phyloP scores from a whole-genome alignment of 192 early-diverging fungal species.

The Podila verticillata region DNA sequence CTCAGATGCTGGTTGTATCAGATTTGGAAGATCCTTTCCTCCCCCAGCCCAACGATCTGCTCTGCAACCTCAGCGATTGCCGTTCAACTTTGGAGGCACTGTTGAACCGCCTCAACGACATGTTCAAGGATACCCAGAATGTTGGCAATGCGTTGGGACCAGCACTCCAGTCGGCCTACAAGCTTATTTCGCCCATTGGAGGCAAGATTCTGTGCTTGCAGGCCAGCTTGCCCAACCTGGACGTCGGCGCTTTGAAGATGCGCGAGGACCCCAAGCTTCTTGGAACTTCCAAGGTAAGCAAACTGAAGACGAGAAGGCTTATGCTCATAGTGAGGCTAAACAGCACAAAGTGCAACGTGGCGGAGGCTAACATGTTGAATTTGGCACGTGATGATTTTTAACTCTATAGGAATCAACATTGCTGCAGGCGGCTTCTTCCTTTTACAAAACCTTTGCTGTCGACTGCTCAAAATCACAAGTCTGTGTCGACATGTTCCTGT shows the following conservation, averaged over 20 bases:
- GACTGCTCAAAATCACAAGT: conserved; percentile 92
- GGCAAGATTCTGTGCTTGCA: conserved; percentile 92
- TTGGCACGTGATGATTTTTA: no score
- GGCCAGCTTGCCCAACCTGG: conserved; percentile 82
- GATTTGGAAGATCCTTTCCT: conserved; percentile 92
- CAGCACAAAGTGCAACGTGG: no score
- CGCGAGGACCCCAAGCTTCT: conserved; percentile 89
- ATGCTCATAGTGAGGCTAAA: no score
- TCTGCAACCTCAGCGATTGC: conserved; percentile 90
- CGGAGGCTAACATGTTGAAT: no score
- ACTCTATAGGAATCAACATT: conserved; percentile 70
- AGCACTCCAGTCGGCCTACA: conserved; percentile 84
- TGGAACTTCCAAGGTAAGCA: conserved; percentile 80
- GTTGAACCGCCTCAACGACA: conserved; percentile 75
- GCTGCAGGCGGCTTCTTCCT: conserved; percentile 82
- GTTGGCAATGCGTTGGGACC: conserved; percentile 84
- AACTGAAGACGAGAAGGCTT: no score
- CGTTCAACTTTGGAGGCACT: conserved; percentile 75
- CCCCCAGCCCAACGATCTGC: conserved; percentile 88
- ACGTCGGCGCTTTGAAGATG: conserved; percentile 81
- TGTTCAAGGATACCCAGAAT: conserved; percentile 88
- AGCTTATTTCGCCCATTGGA: conserved; percentile 83
- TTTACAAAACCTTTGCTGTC: conserved; percentile 94
- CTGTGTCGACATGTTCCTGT: conserved; percentile 87
- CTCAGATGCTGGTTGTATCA: conserved; percentile 93